Percentiles rank a stretch among this genome's conserved stretches.
Evolutionary conservation across 2,329 filamentous ascomycete species (phyloP).

Genomic region (Pseudogymnoascus sp.): DNA sequence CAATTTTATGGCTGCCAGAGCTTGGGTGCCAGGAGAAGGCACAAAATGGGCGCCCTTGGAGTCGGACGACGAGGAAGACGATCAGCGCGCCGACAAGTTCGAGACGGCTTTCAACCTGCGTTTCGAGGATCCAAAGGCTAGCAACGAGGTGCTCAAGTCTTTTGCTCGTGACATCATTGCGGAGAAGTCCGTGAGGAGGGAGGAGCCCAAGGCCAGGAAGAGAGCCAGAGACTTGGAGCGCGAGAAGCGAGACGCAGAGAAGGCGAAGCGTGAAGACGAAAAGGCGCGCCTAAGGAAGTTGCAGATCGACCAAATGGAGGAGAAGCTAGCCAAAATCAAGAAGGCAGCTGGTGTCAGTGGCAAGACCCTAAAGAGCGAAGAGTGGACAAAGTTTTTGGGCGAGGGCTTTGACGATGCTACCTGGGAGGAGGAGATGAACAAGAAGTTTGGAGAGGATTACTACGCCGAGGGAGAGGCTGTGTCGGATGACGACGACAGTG

Average conservation of each 20-base stretch:
- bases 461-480: conserved; percentile 65
- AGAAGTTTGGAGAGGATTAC: conserved; percentile 82
- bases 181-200: conserved; percentile 75
- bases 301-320: conserved; percentile 83
- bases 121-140: conserved; percentile 83
- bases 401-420: conserved; percentile 80
- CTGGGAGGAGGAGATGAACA: conserved; percentile 88
- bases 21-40: conserved; percentile 68
- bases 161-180: conserved; percentile 82
- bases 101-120: conserved; percentile 93
- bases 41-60: conserved; percentile 74
- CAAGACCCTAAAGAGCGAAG: conserved; percentile 60
- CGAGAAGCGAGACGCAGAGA: conserved; percentile 70
- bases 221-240: conserved; percentile 71
- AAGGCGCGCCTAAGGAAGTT: conserved; percentile 77
- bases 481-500: conserved; percentile 52
- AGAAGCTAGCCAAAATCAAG: conserved; percentile 80
- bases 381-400: conserved; percentile 79
- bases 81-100: conserved; percentile 71
- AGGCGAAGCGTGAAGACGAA: conserved; percentile 67
- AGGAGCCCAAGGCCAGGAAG: conserved; percentile 70
- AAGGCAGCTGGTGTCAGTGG: conserved; percentile 74
- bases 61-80: conserved; percentile 72
- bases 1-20: conserved; percentile 87
- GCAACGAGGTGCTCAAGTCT: conserved; percentile 79